Evolutionary conservation across 768 basidiomycete genomes (phyloP), one percentile per base, ranked within the genome.

Genomic region (Leccinum subtestaceum): DNA sequence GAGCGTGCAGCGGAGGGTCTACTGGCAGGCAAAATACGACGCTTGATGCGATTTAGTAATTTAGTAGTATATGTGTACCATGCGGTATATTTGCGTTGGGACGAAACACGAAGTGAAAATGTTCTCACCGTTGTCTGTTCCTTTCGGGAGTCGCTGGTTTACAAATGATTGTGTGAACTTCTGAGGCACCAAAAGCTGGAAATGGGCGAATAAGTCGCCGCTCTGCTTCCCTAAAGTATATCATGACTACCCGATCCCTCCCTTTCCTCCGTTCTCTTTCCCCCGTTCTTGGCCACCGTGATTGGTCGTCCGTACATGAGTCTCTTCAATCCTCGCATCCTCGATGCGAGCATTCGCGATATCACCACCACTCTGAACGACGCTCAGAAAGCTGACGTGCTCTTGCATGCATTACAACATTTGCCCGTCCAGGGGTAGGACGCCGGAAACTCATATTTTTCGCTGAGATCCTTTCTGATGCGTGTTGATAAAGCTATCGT

Each of bases 341-440:
- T 90, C 45, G 88, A 90, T 65, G 88, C 88, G 21, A 84, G 86
- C 76, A 85, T 89, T 65, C 87, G 85, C 53, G 87, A 89, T 65
- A 84, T 87, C 21, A 77, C 82, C 0, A 75, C 75, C 8, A 80
- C 78, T 59, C 76, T 90, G 31, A 77, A 80, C 4, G 81, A 86
- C 66, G 80, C 81, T 63, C 82, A 89, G 68, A 90, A 89, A 70
- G 86, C 81, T n/a, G 86, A 87, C 57, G 78, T 89, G 46, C 75
- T 93, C 55, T 72, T 93, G 52, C 86, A 91, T 63, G 92, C 91
- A 23, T 85, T 94, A 80, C 85, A 87, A 63, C 88, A 87, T 66
- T 83, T 96, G 60, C 84, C 87, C 52, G 78, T 81, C 51, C 86
- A 92, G 60, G 81, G 86, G 86, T 88, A 68, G 43, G 82, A 72